Conservation (phyloP, 257 asterid genomes). For the Scutellaria baicalensis region DNA sequence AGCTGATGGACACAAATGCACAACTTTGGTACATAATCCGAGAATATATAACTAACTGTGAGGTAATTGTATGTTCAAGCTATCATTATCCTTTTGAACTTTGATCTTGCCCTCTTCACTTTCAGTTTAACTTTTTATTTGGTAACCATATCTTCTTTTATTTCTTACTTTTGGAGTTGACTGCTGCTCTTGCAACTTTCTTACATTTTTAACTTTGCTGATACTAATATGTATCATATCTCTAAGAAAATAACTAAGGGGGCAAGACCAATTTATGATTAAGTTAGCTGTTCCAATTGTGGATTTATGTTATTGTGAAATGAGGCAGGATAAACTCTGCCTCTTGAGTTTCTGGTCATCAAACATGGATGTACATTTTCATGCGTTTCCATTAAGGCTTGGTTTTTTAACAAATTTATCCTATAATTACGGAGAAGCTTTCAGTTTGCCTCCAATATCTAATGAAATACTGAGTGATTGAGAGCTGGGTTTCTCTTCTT, state of each 20-base stretch:
- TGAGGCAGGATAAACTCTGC: not conserved
- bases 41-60: conserved; percentile 89
- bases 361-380: not conserved
- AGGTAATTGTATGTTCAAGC: conserved; percentile 43
- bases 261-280: not conserved
- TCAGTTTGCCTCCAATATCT: not conserved
- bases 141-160: not conserved
- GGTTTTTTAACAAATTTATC: not conserved
- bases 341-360: not conserved
- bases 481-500: not conserved
- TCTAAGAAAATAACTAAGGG: not conserved
- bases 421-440: not conserved
- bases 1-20: conserved; percentile 98
- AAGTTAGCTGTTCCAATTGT: not conserved
- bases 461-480: not conserved
- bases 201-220: not conserved
- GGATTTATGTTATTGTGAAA: not conserved
- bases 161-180: not conserved
- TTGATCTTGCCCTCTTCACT: not conserved
- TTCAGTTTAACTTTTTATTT: not conserved
- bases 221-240: not conserved
- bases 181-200: not conserved
- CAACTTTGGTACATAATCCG: conserved; percentile 98
- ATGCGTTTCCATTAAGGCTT: not conserved
- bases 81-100: not conserved